phyloP scores from a whole-genome alignment of 352 stramenopile species.

The Achlya hypogyna region DNA sequence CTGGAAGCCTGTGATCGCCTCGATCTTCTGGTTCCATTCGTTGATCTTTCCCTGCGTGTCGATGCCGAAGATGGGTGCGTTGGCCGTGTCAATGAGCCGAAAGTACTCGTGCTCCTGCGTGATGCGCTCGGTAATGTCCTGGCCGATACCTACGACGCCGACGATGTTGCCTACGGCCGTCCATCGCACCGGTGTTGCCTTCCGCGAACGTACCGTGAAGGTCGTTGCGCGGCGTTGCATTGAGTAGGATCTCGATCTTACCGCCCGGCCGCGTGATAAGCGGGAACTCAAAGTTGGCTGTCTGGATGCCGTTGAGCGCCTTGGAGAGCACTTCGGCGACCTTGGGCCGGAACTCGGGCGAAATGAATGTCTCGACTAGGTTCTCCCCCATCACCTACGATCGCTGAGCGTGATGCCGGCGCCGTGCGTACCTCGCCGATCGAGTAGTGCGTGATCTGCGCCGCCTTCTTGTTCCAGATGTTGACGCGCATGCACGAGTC shows the following conservation, averaged over 20 bases:
- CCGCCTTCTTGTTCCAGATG: conserved; percentile 86
- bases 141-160: conserved; percentile 77
- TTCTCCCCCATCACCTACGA: conserved; percentile 76
- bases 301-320: conserved; percentile 61
- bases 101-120: conserved; percentile 65
- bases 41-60: conserved; percentile 78
- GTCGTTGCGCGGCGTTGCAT: conserved; percentile 59
- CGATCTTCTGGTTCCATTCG: conserved; percentile 84
- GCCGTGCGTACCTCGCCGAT: conserved; percentile 73
- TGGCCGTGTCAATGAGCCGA: conserved; percentile 62
- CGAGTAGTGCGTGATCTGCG: conserved; percentile 83
- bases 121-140: conserved; percentile 73
- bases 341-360: conserved; percentile 48
- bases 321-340: conserved; percentile 67
- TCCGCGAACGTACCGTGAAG: conserved; percentile 28
- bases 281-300: conserved; percentile 85
- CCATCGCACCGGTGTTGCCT: neutral
- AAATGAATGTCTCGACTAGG: conserved; percentile 80
- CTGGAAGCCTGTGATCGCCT: conserved; percentile 73
- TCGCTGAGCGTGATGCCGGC: conserved; percentile 67
- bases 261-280: conserved; percentile 58
- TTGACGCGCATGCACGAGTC: conserved; percentile 76
- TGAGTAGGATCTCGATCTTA: conserved; percentile 62
- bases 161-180: conserved; percentile 43
- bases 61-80: conserved; percentile 79